phyloP scores from a whole-genome alignment of 1,284 basidiomycete species.

The Fomitopsis betulina region DNA sequence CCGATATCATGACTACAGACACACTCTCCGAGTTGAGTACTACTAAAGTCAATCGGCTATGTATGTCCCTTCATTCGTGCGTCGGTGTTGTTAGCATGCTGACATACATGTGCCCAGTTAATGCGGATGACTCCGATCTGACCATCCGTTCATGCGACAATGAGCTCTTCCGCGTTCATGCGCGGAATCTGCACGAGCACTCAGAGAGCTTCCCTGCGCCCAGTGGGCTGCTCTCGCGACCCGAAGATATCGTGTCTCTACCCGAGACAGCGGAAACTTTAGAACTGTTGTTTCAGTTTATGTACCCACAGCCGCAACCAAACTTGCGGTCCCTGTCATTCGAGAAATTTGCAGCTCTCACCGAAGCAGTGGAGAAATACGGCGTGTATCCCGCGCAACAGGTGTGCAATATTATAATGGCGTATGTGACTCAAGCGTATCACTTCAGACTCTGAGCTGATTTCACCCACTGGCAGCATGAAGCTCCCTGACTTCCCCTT shows the following conservation, averaged over 20 bases:
- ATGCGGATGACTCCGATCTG: background rate
- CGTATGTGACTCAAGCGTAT: background rate
- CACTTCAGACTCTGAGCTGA: no score
- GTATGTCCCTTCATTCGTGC: no score
- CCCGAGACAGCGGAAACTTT: background rate
- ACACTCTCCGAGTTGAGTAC: no score
- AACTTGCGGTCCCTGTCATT: background rate
- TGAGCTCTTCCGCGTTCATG: background rate
- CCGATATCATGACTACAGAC: no score
- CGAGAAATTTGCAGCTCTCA: background rate
- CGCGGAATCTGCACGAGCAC: background rate
- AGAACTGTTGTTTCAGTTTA: background rate
- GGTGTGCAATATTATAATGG: background rate
- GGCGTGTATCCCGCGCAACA: background rate
- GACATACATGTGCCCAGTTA: background rate
- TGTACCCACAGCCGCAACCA: background rate
- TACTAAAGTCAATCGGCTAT: no score
- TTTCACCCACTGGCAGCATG: no score
- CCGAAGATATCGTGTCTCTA: background rate
- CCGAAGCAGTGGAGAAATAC: background rate
- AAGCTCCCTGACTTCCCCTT: background rate
- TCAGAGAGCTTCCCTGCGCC: background rate
- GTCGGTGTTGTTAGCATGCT: no score
- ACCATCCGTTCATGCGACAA: background rate
- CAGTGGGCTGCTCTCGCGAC: background rate